Evolutionary conservation across 768 basidiomycete genomes (phyloP), one percentile per base, ranked within the genome.

Genomic region (Lactifluus pinguis): DNA sequence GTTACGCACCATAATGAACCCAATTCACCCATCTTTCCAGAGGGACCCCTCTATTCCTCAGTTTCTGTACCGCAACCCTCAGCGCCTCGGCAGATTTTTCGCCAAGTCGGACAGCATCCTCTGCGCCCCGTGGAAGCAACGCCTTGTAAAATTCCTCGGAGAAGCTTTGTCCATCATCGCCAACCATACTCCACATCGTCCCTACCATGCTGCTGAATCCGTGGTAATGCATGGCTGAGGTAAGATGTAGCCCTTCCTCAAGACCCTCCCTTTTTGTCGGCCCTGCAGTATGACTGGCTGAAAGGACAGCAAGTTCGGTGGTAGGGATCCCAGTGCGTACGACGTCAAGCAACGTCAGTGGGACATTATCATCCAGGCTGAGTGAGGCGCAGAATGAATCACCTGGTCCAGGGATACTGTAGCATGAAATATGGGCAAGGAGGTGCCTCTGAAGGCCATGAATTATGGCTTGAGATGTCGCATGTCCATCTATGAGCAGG

Each of bases 131-230:
- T 17, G 52, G 17, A 19, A 51, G 13, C 34, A 60, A 51, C 10
- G 39, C 10, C 14, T 19, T 19, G 29, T 63, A 63, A n/a, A 63
- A 60, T 13, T 10, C 17, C 34, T 36, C 10, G 9, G 59, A 59
- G n/a, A 64, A n/a, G 6, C 45, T 32, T 25, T 30, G 44, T 29
- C 56, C 63, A n/a, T 64, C 63, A 6, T 6, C 8, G 17, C 61
- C 63, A 5, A 11, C 49, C 44, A 66, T 54, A 2, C 19, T 36
- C 65, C 65, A 66, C 57, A 64, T 57, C 14, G 65, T 58, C 5
- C 57, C 65, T 17, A 66, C 59, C 38, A 66, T 54, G 38, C 63
- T 57, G 3, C 58, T 36, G 39, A 64, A 66, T 17, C 65, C 65
- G 34, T 55, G 51, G 9, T 53, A 47, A n/a, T 64, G 63, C 65